These are phyloP conservation scores for Phyllosticta citribraziliensis DNA, from an alignment of 2,329 filamentous ascomycete species.

Conservation along the genomic window DNA sequence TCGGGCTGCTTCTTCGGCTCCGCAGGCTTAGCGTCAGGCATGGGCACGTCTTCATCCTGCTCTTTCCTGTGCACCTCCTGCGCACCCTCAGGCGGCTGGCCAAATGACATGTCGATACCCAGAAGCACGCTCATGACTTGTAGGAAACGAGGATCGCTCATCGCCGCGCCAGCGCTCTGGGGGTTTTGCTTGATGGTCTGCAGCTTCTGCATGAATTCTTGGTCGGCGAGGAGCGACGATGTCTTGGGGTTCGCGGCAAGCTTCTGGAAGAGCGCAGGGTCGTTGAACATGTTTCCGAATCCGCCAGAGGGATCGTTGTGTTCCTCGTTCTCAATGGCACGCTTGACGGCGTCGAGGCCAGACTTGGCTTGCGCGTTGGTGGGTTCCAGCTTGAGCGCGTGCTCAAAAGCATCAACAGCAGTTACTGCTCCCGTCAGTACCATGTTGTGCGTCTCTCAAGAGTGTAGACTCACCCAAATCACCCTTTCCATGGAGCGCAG, in stretches of 20 bases:
- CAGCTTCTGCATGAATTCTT: slow-evolving; percentile 82
- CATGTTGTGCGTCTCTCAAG: neutral
- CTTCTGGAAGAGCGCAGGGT: slow-evolving; percentile 83
- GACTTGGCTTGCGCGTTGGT: slow-evolving; percentile 88
- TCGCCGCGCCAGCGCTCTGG: slow-evolving; percentile 64
- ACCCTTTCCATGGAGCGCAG: slow-evolving; percentile 77
- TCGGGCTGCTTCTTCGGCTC: slow-evolving; percentile 47
- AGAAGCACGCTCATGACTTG: slow-evolving; percentile 89
- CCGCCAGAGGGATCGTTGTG: slow-evolving; percentile 60
- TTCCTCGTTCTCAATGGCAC: slow-evolving; percentile 74
- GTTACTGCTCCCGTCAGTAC: slow-evolving; percentile 42
- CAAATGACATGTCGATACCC: slow-evolving; percentile 83
- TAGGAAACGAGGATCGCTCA: slow-evolving; percentile 84
- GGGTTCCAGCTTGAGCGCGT: slow-evolving; percentile 87
- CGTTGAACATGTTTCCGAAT: slow-evolving; percentile 87
- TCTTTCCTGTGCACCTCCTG: slow-evolving; percentile 34
- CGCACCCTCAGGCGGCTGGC: slow-evolving; percentile 38
- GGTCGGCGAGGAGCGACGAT: slow-evolving; percentile 65
- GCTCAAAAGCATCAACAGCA: slow-evolving; percentile 82
- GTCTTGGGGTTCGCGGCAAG: slow-evolving; percentile 94
- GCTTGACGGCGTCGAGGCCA: slow-evolving; percentile 73
- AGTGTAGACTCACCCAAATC: slow-evolving; percentile 53
- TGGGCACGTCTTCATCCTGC: slow-evolving; percentile 62
- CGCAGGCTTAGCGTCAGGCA: slow-evolving; percentile 57
- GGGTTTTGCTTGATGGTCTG: slow-evolving; percentile 75